Percentiles rank a stretch among this genome's conserved stretches.
Conservation (phyloP, 2,329 filamentous ascomycete genomes). For the Ophiostoma australiae region DNA sequence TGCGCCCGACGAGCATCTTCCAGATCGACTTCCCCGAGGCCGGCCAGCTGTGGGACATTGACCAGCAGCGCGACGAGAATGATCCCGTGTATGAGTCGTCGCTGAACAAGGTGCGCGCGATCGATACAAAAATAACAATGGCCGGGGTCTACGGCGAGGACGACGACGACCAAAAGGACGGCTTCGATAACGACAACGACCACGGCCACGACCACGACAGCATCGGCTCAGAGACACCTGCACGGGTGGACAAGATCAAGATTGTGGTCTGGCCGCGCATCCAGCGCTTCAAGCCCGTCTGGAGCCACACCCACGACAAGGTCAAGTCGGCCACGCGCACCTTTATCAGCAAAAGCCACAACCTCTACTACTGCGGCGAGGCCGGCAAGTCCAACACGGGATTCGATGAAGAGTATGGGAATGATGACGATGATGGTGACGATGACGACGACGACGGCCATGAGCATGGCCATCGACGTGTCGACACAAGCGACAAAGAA, state of each 20-base stretch:
- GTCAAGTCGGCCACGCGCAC: constrained; percentile 27
- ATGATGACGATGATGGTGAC: neutral
- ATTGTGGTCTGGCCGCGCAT: constrained; percentile 34
- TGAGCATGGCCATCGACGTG: neutral
- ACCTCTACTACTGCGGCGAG: constrained; percentile 33
- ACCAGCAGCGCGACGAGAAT: neutral
- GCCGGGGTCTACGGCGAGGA: neutral
- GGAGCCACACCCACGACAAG: constrained; percentile 11
- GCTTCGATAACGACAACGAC: neutral
- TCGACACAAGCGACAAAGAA: neutral
- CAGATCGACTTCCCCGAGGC: constrained; percentile 30
- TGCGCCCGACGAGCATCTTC: constrained; percentile 33
- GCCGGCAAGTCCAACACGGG: neutral
- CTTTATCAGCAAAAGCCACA: constrained; percentile 30
- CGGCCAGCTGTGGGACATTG: constrained; percentile 25
- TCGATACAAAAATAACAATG: neutral
- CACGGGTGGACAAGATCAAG: constrained; percentile 33
- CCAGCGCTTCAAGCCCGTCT: constrained; percentile 30
- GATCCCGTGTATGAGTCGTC: constrained; percentile 22
- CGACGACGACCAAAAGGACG: neutral
- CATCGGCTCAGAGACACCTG: neutral
- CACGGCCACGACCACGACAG: neutral
- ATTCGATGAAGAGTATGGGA: neutral
- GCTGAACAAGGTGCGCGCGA: neutral
- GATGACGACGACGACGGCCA: neutral